Evolutionary conservation across 352 stramenopile species (phyloP), one percentile per base, ranked within the genome.

Genomic region (Phytophthora podocarpi): DNA sequence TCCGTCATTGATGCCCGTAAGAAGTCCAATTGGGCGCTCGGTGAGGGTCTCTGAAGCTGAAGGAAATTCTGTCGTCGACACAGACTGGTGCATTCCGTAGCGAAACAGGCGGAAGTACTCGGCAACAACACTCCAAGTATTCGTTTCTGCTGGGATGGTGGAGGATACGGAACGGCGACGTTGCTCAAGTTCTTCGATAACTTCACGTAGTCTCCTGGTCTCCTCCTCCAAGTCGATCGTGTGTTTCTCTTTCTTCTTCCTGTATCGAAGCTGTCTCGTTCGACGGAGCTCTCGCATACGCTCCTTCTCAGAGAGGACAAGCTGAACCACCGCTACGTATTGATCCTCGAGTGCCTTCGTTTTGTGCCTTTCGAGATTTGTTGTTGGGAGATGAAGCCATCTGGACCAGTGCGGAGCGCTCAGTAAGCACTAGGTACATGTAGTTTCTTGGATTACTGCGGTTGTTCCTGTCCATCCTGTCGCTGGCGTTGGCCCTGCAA

Each of bases 81-180:
- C n/a, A n/a, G n/a, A n/a, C n/a, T n/a, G n/a, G n/a, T n/a, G 15
- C n/a, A n/a, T n/a, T n/a, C 53, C 41, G 18, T 32, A 39, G n/a
- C 34, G 53, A 13, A 55, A 55, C 9, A 62, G 16, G 11, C 53
- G 53, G 16, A 54, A 62, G 53, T 62, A 62, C 31, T 62, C 53
- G 3, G 42, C 34, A 4, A 23, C 32, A 27, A 62, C 41, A 6
- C 31, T 54, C 53, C 53, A 62, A 0, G 30, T n/a, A 6, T 21
- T 47, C 15, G 54, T 34, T 21, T 47, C 26, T 7, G 31, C n/a
- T 2, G 37, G 37, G 1, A 58, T 23, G 3, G 12, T 24, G 13
- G 8, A n/a, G 3, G 27, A 28, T 10, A 60, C 11, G 1, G 39
- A 15, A 2, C 48, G 39, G 21, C 39, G 57, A 18, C 16, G 39